Base-by-base conservation (phyloP, 345 rosid species). In the Camelina laxa region DNA sequence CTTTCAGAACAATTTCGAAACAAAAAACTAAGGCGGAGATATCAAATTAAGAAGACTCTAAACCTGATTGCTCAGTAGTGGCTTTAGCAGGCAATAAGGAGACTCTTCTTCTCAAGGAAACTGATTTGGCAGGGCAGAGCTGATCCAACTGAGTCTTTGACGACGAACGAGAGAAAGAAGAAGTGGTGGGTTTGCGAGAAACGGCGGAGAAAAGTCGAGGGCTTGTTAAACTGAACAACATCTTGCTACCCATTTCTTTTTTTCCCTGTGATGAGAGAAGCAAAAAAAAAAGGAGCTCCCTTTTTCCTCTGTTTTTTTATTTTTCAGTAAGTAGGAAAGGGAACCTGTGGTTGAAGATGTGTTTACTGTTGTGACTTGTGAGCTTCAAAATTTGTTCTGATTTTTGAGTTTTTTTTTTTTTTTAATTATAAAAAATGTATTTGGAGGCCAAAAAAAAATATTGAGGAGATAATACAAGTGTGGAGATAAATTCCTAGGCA, bases 41-140 rank as follows among this genome's bases (percentile, higher is more conserved):
- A 12, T 39, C 6, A 1, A 73, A 65, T 31, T 38, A 1, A 42
- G 16, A 55, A 55, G 62, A 47, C 5, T 7, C 2, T 9, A 30
- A 13, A 73, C 78, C 91, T 84, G 79, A 89, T 71, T 90, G 92
- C 17, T 92, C 92, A 38, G 97, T 79, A 60, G 92, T 80, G 72
- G 98, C 96, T 79, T 76, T 88, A 72, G 64, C 30, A 15, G 98
- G 83, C 45, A 83, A 70, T 21, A 86, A 2, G 58, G 80, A 57
- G 65, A 80, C 45, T 69, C 84, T 73, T 49, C 81, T 87, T 16
- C 87, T 61, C 21, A 61, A 12, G 2, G 74, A 70, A 33, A 70
- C 45, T 2, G 65, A 70, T 70, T 9, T 70, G 19, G n/a, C 57
- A 45, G 55, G 65, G 56, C 0, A 44, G 65, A 57, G 44, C 44